These are phyloP conservation scores for Cryphonectria radicalis DNA, from an alignment of 2,329 filamentous ascomycete species.

Conservation along the genomic window DNA sequence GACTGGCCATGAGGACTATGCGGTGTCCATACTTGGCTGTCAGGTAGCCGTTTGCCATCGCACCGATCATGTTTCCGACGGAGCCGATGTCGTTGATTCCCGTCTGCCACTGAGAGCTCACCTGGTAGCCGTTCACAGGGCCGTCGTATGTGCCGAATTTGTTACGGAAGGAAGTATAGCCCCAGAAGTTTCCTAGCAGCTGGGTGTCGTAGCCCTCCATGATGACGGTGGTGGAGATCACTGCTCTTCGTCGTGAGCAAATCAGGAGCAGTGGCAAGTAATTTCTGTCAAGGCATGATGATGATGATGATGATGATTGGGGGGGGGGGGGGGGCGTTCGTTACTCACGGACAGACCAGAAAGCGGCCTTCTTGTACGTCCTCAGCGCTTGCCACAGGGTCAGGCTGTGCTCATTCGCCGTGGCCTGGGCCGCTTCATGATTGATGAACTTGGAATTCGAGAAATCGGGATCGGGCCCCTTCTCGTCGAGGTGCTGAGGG, in stretches of 20 bases:
- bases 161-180: slow-evolving; percentile 44
- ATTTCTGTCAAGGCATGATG: not conserved
- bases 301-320: too few relatives aligned
- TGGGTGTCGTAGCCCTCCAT: slow-evolving; percentile 58
- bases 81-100: slow-evolving; percentile 46
- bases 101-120: slow-evolving; percentile 57
- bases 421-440: slow-evolving; percentile 43
- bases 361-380: slow-evolving; percentile 46
- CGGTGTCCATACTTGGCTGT: slow-evolving; percentile 49
- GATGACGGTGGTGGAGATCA: slow-evolving; percentile 51
- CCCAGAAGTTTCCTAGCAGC: slow-evolving; percentile 52
- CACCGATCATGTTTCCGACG: slow-evolving; percentile 44
- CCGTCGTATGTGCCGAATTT: slow-evolving; percentile 46
- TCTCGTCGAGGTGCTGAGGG: slow-evolving; percentile 29
- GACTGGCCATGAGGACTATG: slow-evolving; percentile 46
- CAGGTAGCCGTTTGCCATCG: slow-evolving; percentile 47
- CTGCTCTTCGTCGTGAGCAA: slow-evolving; percentile 29
- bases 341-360: slow-evolving; percentile 46
- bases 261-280: too few relatives aligned
- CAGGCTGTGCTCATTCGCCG: slow-evolving; percentile 43
- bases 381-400: slow-evolving; percentile 42
- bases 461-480: slow-evolving; percentile 38
- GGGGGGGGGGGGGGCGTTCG: not conserved
- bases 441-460: slow-evolving; percentile 43
- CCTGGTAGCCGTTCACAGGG: slow-evolving; percentile 46